Base-by-base conservation (phyloP, 139 green algal genomes). In the Microglena sp. region DNA sequence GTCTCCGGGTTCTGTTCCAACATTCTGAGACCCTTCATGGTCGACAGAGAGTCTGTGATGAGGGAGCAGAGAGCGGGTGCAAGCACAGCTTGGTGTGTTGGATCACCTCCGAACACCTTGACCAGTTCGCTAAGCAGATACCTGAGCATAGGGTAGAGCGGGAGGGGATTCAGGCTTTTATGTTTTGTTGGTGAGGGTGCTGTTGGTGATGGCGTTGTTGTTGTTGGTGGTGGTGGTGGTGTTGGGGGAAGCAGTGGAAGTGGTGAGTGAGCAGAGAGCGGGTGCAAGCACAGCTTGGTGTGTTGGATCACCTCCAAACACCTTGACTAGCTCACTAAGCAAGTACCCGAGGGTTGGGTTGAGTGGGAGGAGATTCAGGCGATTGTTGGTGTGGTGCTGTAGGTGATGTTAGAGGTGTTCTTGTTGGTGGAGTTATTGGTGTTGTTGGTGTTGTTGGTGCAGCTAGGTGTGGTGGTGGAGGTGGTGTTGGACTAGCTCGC, bases 61-160 rank as follows among this genome's bases (percentile, higher is more conserved):
- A 93, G 72, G 15, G 60, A 50, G 1, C 36, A 36, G 0, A 91
- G 67, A 45, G 91, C 86, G 64, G 55, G 43, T 3, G 65, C 66
- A 62, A 91, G 62, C 21, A 58, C 35, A 80, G 73, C 2, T 76
- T 46, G 1, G 60, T 55, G 22, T 63, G 28, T 43, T 90, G 72
- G 11, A 70, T 45, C 2, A 77, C 81, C 68, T 87, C 40, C 8
- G 31, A 27, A 93, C 6, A 78, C 72, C 71, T 94, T 94, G 46
- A 92, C 45, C 55, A 93, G 72, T 81, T 94, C 87, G 26, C 71
- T 85, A 27, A 85, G 77, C 15, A 89, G 83, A 68, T 90, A 94
- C 45, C 71, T 77, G 64, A 32, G 40, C 2, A 3, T 33, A 4
- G n/a, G n/a, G n/a, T n/a, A n/a, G 11, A 21, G 21, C 15, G 50